Evolutionary conservation across 179 eudicot species (phyloP), one percentile per base, ranked within the genome.

Genomic region (Spergularia azorica): DNA sequence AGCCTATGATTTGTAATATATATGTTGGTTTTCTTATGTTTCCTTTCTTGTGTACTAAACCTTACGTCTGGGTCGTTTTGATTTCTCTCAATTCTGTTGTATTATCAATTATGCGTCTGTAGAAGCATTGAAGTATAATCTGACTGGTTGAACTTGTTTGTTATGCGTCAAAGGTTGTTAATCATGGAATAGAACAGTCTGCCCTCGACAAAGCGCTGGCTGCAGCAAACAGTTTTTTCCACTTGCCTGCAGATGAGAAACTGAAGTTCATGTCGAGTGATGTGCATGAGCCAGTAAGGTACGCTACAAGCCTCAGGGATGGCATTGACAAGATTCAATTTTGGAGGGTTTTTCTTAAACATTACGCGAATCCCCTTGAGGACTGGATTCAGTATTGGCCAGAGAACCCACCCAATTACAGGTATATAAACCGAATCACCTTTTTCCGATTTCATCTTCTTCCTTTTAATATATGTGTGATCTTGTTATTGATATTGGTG

Each of bases 371-470:
- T 77, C 97, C 97, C 20, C 66, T 90, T 63, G 57, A 86, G 0
- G 77, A 84, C 0, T 90, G 91, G 91, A 50, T 92, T 82, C 86
- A 87, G 36, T 80, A 48, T 81, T 91, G 94, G 96, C 97, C 97
- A 65, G 63, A 90, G 55, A 87, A 89, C 68, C 97, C 97, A 43
- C 68, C 77, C 6, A 82, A 73, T 78, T 91, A 90, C 52, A 88
- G 90, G 97, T 92, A 84, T 67, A 32, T 36, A 4, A 21, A 16
- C 54, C 17, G 14, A 1, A 14, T 0, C 39, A 5, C 20, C 20
- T 62, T 26, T 36, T 54, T 54, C n/a, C 0, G 12, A 11, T 54
- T 21, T 21, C 21, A 21, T 0, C 0, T 21, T 54, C 6, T 8
- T 43, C 6, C 48, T 32, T 32, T 1, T 32, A 32, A 1, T 32